These are phyloP conservation scores for Globisporangium okanoganense DNA, from an alignment of 352 stramenopile genomes.

Conservation along the genomic window DNA sequence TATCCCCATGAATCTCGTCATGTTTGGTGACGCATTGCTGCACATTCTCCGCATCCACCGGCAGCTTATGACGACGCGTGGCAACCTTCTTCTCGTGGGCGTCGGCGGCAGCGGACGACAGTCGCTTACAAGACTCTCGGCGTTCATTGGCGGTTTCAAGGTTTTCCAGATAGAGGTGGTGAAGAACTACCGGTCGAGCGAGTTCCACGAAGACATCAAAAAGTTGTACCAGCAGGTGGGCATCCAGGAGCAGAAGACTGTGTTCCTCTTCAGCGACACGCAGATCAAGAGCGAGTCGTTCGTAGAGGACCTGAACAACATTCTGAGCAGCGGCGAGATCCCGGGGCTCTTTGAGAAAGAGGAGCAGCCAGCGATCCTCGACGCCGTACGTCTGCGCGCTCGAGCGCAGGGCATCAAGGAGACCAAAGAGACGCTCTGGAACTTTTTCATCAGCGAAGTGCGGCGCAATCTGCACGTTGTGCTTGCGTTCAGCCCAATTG, in stretches of 20 bases:
- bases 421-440: conserved; percentile 88
- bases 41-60: conserved; percentile 92
- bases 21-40: conserved; percentile 89
- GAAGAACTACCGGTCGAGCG: conserved; percentile 90
- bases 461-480: conserved; percentile 91
- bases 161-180: conserved; percentile 93
- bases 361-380: conserved; percentile 82
- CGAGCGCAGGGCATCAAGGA: conserved; percentile 79
- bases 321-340: conserved; percentile 90
- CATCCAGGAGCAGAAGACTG: conserved; percentile 77
- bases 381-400: conserved; percentile 70
- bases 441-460: conserved; percentile 92
- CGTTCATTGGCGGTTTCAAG: conserved; percentile 88
- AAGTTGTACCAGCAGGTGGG: conserved; percentile 81
- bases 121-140: conserved; percentile 82
- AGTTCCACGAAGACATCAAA: conserved; percentile 94
- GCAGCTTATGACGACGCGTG: conserved; percentile 81
- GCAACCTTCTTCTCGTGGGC: conserved; percentile 91
- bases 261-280: conserved; percentile 93
- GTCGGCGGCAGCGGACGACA: conserved; percentile 90
- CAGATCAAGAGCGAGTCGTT: conserved; percentile 94
- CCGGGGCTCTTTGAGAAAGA: conserved; percentile 92
- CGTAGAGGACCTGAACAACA: conserved; percentile 93
- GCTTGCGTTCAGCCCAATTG: conserved; percentile 91
- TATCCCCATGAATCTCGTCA: conserved; percentile 87